A percentile compares a stretch with the other conserved stretches of the same genome.
Evolutionary conservation across 768 basidiomycete species (phyloP).

Genomic region (Porphyrellus cyaneotinctus): DNA sequence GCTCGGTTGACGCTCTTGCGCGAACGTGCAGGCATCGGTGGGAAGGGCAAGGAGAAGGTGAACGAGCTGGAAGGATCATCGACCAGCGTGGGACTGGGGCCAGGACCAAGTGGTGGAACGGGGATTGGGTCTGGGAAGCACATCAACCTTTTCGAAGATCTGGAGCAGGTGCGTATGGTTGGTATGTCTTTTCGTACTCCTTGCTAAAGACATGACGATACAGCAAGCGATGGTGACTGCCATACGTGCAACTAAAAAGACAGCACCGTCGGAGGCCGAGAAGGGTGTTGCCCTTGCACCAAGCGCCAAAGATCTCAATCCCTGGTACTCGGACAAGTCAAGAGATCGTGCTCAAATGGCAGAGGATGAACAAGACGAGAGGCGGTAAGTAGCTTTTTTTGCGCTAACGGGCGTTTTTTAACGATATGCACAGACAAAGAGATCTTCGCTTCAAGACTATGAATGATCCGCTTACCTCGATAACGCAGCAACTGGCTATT

Average conservation of each 20-base stretch:
- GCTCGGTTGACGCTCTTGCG: slow-evolving; percentile 66
- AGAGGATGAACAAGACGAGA: slow-evolving; percentile 33
- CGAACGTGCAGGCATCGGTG: slow-evolving; percentile 49
- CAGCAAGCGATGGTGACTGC: slow-evolving; percentile 46
- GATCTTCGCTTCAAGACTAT: slow-evolving; percentile 59
- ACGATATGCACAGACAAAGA: slow-evolving; percentile 42
- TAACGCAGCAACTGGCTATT: slow-evolving; percentile 59
- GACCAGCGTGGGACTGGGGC: not conserved
- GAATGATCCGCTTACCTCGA: slow-evolving; percentile 72
- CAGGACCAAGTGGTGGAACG: not conserved
- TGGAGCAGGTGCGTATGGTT: slow-evolving; percentile 55
- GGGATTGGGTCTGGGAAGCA: slow-evolving; percentile 48
- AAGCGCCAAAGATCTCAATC: slow-evolving; percentile 68
- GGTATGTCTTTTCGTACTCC: not conserved
- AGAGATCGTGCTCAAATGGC: slow-evolving; percentile 24
- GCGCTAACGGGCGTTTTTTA: not conserved
- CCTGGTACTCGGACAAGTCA: slow-evolving; percentile 59
- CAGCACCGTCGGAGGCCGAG: slow-evolving; percentile 50
- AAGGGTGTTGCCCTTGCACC: slow-evolving; percentile 74
- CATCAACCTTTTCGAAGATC: slow-evolving; percentile 80
- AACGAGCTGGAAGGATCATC: slow-evolving; percentile 24
- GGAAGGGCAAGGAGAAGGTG: slow-evolving; percentile 36
- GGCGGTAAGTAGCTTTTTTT: slow-evolving; percentile 29
- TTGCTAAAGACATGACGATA: not conserved
- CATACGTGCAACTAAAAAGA: slow-evolving; percentile 48